Percentiles rank a stretch among this genome's conserved stretches.
These are phyloP conservation scores for Acacia melanoxylon DNA, from an alignment of 306 rosid species.

Conservation along the genomic window DNA sequence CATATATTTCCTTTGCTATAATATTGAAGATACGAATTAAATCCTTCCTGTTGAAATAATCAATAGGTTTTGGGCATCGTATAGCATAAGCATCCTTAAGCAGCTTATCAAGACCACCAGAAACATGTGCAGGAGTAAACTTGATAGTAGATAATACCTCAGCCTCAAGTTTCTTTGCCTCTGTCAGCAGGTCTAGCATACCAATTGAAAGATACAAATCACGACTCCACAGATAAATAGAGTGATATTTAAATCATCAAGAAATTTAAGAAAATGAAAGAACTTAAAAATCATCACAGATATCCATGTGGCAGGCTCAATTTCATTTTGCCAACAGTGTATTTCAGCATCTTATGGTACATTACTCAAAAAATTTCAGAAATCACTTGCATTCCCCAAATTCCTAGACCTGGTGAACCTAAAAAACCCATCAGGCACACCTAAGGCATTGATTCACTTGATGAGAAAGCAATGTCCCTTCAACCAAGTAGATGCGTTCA, in stretches of 20 bases:
- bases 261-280: not conserved
- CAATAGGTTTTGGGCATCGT: slow-evolving; percentile 40
- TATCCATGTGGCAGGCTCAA: not conserved
- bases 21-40: slow-evolving; percentile 48
- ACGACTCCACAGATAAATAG: slow-evolving; percentile 8
- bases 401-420: not conserved
- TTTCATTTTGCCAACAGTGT: not conserved
- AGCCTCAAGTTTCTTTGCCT: slow-evolving; percentile 30
- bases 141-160: slow-evolving; percentile 29
- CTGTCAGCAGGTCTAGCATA: slow-evolving; percentile 29
- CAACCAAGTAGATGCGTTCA: not conserved
- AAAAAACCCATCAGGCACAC: not conserved
- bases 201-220: slow-evolving; percentile 21
- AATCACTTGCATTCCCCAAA: not conserved
- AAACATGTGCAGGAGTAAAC: slow-evolving; percentile 8
- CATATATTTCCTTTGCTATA: slow-evolving; percentile 45
- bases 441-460: not conserved
- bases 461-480: not conserved
- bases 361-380: not conserved
- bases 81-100: slow-evolving; percentile 37
- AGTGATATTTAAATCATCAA: slow-evolving; percentile 5
- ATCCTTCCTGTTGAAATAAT: slow-evolving; percentile 41
- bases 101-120: slow-evolving; percentile 35
- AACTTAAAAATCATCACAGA: not conserved
- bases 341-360: not conserved